Conservation (phyloP, 2,329 filamentous ascomycete species). For the Capronia epimyces region DNA sequence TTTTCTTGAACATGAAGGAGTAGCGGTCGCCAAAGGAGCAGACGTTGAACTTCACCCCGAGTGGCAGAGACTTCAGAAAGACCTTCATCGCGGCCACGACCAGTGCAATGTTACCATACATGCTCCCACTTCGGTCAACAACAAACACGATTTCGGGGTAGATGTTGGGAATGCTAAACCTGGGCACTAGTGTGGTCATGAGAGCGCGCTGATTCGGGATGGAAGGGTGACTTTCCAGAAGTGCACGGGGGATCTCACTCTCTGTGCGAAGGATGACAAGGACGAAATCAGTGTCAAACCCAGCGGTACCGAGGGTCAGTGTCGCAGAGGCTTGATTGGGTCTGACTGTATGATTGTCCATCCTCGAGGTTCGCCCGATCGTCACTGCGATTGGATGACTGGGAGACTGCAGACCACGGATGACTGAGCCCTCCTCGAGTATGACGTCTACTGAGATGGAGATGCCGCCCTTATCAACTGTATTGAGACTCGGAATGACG, state of each 20-base stretch:
- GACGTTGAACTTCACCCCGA: constrained; percentile 54
- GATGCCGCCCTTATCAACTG: constrained; percentile 38
- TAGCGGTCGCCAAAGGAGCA: constrained; percentile 51
- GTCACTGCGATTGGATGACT: constrained; percentile 62
- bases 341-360: constrained; percentile 42
- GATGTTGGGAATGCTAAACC: constrained; percentile 56
- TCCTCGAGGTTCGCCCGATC: constrained; percentile 54
- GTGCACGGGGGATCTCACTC: constrained; percentile 55
- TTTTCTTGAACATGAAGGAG: constrained; percentile 46
- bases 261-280: constrained; percentile 59
- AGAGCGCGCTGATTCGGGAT: constrained; percentile 59
- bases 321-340: constrained; percentile 59
- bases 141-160: constrained; percentile 65
- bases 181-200: constrained; percentile 66
- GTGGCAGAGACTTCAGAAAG: constrained; percentile 55
- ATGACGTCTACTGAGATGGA: constrained; percentile 56
- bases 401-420: constrained; percentile 60
- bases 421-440: constrained; percentile 52
- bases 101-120: constrained; percentile 45
- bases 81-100: constrained; percentile 49
- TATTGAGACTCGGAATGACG: not conserved
- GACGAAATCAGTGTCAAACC: constrained; percentile 61
- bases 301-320: constrained; percentile 48
- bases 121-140: constrained; percentile 65
- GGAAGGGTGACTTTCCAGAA: constrained; percentile 61